Conservation (phyloP, 2,329 filamentous ascomycete genomes). For the Apiospora kogelbergensis region DNA sequence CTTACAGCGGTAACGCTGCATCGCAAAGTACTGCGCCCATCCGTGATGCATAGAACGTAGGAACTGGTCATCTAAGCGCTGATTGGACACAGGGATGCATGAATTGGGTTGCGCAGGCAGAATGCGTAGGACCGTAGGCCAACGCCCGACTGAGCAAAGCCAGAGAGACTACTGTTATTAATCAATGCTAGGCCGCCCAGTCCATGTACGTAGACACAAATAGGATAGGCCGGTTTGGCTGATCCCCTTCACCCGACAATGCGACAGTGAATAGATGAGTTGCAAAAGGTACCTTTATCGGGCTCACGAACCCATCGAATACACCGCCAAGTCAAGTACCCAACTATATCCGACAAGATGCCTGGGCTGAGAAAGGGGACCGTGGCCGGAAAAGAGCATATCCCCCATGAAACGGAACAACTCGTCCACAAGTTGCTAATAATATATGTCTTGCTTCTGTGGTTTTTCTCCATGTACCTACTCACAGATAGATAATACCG, state of each 20-base stretch:
- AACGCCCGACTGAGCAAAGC: not conserved
- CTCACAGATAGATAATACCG: conserved; percentile 20
- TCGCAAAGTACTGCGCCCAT: conserved; percentile 5
- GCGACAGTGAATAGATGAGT: not conserved
- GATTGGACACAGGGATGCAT: not conserved
- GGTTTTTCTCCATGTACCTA: conserved; percentile 24
- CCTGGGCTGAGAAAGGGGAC: not conserved
- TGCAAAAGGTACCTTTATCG: not conserved
- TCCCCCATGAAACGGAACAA: conserved; percentile 3
- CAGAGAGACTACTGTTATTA: not conserved
- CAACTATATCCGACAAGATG: not conserved
- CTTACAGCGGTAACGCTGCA: conserved; percentile 1
- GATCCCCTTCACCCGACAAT: conserved; percentile 1
- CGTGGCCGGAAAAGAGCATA: not conserved
- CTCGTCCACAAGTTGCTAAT: not conserved
- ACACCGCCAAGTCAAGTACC: not conserved
- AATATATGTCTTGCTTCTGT: not conserved
- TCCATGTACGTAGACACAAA: not conserved
- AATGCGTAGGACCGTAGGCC: not conserved
- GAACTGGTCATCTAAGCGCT: not conserved
- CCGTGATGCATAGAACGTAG: not conserved
- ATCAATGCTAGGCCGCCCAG: not conserved
- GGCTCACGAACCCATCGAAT: not conserved
- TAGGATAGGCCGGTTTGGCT: not conserved
- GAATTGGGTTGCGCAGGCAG: conserved; percentile 7